Evolutionary conservation across 257 asterid species (phyloP), one percentile per base, ranked within the genome.

Genomic region (Forsythia viridissima): DNA sequence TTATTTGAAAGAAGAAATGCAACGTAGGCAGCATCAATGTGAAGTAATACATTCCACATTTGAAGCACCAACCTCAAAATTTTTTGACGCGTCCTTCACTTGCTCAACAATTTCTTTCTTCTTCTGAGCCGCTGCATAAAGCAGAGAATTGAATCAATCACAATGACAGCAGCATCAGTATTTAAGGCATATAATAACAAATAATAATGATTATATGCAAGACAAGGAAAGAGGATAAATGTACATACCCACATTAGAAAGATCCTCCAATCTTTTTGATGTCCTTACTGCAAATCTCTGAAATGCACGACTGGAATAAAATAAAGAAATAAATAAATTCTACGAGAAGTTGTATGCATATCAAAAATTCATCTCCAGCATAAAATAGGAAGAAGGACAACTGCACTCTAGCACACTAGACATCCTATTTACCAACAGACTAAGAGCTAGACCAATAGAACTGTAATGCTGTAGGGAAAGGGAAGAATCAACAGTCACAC

Each of bases 111-210:
- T 44, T 68, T 87, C 89, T 73, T 85, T 89, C 83, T 85, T 88
- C 89, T 87, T 84, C 82, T 89, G 81, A 5, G 82, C 87, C 86
- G 97, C 98, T 93, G 91, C 85, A 79, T 12, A 3, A 11, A 73
- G 16, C 59, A 72, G 75, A 7, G 38, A 52, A 75, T 12, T 13
- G 46, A 61, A 34, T 46, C 20, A 24, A 21, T 59, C 15, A 71
- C 39, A 52, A 80, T n/a, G 4, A 34, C 8, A 37, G 65, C 21
- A 70, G 21, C 18, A 8, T n/a, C 34, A 3, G 42, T 8, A 24
- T 66, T n/a, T 71, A 72, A 74, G 13, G 5, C 15, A 55, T 59
- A 34, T 59, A 59, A 20, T 20, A 59, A 63, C 24, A 24, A 21
- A 10, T 61, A 9, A 39, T 63, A 63, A 9, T 63, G 38, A 21